Percentiles rank a stretch among this genome's conserved stretches.
Conservation (phyloP, 164 flowering plant genomes). For the grape (Vitis vinifera) region DNA sequence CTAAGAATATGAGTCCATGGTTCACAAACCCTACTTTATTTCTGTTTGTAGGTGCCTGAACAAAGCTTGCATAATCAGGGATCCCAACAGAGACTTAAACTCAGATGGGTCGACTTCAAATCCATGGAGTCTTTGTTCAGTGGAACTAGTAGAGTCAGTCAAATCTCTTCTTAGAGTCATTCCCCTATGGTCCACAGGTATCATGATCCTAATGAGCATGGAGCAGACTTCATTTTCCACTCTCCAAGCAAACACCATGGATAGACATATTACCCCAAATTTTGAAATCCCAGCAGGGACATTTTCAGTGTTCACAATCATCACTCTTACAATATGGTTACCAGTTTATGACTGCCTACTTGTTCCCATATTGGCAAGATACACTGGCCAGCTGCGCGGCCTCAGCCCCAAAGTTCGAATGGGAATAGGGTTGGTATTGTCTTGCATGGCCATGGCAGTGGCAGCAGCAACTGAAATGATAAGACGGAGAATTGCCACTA, state of each 20-base stretch:
- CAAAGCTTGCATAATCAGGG: constrained; percentile 44
- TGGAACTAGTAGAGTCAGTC: constrained; percentile 39
- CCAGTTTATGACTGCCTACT: constrained; percentile 45
- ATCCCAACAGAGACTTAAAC: constrained; percentile 13
- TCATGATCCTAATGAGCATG: constrained; percentile 9
- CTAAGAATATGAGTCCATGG: no score
- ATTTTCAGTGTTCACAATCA: constrained; percentile 28
- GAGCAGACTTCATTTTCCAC: constrained; percentile 32
- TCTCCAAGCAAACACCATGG: constrained; percentile 54
- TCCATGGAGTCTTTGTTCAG: constrained; percentile 33
- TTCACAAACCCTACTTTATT: no score
- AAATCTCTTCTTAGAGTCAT: constrained; percentile 20
- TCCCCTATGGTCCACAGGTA: neutral
- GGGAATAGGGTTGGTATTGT: constrained; percentile 49
- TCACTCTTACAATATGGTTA: constrained; percentile 37
- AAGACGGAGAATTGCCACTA: constrained; percentile 17
- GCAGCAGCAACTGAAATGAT: constrained; percentile 36
- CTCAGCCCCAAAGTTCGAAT: constrained; percentile 36
- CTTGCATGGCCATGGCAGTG: constrained; percentile 21
- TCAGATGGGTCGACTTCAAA: constrained; percentile 14
- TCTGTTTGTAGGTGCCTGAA: constrained; percentile 29
- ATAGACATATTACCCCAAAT: constrained; percentile 39
- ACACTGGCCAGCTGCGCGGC: constrained; percentile 27
- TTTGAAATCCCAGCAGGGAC: constrained; percentile 65
- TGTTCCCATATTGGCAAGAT: constrained; percentile 32